A percentile compares a stretch with the other conserved stretches of the same genome.
Conservation (phyloP, 768 basidiomycete species). For the Kwoniella mangroviensis region DNA sequence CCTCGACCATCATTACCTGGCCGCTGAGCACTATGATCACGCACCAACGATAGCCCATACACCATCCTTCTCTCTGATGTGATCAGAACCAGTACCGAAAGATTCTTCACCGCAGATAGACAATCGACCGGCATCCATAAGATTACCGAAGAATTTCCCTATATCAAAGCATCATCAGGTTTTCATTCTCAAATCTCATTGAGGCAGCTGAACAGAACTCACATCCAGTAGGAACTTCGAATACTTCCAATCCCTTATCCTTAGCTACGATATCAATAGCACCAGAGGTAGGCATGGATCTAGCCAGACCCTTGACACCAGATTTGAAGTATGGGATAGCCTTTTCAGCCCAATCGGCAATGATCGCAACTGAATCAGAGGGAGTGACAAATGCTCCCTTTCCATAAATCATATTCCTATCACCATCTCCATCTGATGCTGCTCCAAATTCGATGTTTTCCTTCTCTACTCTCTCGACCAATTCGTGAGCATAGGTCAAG, state of each 20-base stretch:
- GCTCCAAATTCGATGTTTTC: slow-evolving; percentile 89
- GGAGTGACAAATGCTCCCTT: slow-evolving; percentile 97
- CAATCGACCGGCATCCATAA: slow-evolving; percentile 97
- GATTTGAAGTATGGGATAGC: slow-evolving; percentile 63
- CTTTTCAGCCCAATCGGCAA: slow-evolving; percentile 83
- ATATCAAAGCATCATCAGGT: slow-evolving; percentile 9
- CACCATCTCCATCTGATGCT: slow-evolving; percentile 95
- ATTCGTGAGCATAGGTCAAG: slow-evolving; percentile 90
- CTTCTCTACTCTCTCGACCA: slow-evolving; percentile 89
- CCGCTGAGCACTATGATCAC: slow-evolving; percentile 43
- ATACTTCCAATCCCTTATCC: slow-evolving; percentile 87
- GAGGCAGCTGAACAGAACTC: slow-evolving; percentile 12
- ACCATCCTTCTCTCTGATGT: slow-evolving; percentile 99
- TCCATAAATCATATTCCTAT: slow-evolving; percentile 99
- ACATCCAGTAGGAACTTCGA: slow-evolving; percentile 93
- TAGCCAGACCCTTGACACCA: slow-evolving; percentile 92
- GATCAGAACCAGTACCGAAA: slow-evolving; percentile 99
- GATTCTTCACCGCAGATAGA: slow-evolving; percentile 99
- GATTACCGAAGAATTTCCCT: slow-evolving; percentile 99
- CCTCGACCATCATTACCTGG: background rate
- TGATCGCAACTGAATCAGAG: slow-evolving; percentile 96
- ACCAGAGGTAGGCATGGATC: slow-evolving; percentile 96
- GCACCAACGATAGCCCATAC: slow-evolving; percentile 93
- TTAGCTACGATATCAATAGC: slow-evolving; percentile 95
- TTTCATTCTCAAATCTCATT: too few relatives aligned